Percentiles rank a stretch among this genome's conserved stretches.
These are phyloP conservation scores for Telopea speciosissima DNA, from an alignment of 177 flowering plant genomes.

Conservation along the genomic window DNA sequence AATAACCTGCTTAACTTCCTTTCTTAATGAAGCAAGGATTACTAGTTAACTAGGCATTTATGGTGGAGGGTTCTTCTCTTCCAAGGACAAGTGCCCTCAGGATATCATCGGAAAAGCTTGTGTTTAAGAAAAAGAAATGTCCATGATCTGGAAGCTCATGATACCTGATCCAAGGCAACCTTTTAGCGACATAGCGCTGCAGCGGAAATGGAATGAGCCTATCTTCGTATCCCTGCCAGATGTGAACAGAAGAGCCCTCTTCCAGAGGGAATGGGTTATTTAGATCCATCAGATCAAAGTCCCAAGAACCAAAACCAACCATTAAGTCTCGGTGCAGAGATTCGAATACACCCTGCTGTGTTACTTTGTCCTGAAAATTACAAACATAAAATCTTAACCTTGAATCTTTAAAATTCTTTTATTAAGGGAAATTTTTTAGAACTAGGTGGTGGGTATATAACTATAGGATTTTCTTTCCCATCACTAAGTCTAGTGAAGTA, in stretches of 20 bases:
- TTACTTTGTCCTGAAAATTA: not conserved
- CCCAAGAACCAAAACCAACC: conserved; percentile 45
- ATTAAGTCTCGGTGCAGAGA: conserved; percentile 36
- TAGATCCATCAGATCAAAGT: conserved; percentile 35
- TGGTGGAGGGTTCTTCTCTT: no score
- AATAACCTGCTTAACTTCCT: no score
- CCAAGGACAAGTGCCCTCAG: conserved; percentile 18
- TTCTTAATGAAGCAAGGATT: no score
- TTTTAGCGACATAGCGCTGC: conserved; percentile 30
- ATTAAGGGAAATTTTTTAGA: not conserved
- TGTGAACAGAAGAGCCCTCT: conserved; percentile 35
- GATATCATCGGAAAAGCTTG: conserved; percentile 23
- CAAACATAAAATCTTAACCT: no score
- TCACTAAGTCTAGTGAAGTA: no score
- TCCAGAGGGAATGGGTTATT: conserved; percentile 30
- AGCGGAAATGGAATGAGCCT: conserved; percentile 25
- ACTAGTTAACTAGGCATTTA: not conserved
- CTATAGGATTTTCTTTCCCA: no score
- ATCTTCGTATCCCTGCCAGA: conserved; percentile 51
- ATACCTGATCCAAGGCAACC: conserved; percentile 43
- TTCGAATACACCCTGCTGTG: conserved; percentile 14
- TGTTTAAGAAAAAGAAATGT: conserved; percentile 22
- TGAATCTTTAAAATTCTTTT: no score
- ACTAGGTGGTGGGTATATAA: not conserved
- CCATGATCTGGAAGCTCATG: conserved; percentile 43